Base-by-base conservation (phyloP, 2,329 filamentous ascomycete genomes). In the Claviceps citrina region DNA sequence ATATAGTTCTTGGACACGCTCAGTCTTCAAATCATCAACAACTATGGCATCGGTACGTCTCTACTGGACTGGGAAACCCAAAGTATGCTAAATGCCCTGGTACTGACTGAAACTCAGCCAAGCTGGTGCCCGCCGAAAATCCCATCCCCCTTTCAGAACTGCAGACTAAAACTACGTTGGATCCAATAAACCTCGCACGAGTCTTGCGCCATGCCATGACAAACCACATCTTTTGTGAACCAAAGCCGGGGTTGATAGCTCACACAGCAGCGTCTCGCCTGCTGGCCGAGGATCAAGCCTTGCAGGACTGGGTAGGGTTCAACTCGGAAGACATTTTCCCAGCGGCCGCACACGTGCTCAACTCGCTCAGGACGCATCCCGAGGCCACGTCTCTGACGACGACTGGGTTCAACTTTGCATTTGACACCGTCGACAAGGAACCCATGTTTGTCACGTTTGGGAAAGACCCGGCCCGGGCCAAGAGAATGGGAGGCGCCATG, bases 131-230 rank as follows among this genome's bases (percentile, higher is more conserved):
- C 10, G n/a, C 66, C 19, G 50, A 64, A 15, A 50, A 54, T 19
- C 59, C 66, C 31, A 68, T 70, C 40, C 51, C 64, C 1, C 60
- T 71, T 18, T 40, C 54, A 19, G 60, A 71, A 36, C 63, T 73
- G 3, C 55, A 66, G 36, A 46, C 56, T 33, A 65, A 64, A 46
- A 67, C 66, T 0, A 47, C 59, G 0, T 51, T 73, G 18, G 65
- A 70, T 46, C 55, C 64, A 22, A 59, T 66, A 45, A 71, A 72
- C 48, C 57, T 73, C 15, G 61, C 64, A 10, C 66, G 70, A 34
- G 55, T 70, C 6, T 53, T 73, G 22, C 68, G 73, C 7, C 66
- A 75, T 51, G 70, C 67, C 30, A 76, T 76, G 63, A 75, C 71
- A 10, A 70, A 67, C 46, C 58, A 61, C 9, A 62, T 78, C 42